Evolutionary conservation across 208 protist species (phyloP).

Genomic region (Leishmania lainsoni): DNA sequence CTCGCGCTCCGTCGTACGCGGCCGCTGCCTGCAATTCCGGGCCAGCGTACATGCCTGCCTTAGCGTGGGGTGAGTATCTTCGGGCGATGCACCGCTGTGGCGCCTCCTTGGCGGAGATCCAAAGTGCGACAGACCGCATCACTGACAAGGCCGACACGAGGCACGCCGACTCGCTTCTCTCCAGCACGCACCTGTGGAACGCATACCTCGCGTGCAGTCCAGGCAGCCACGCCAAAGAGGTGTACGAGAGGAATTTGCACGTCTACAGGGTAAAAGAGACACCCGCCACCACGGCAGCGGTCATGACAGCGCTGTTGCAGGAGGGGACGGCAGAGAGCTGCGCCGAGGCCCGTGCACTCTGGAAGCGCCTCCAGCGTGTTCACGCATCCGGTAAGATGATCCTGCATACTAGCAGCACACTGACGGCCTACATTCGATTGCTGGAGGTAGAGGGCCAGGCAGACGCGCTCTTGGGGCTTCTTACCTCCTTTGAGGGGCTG

Average conservation of each 20-base stretch:
- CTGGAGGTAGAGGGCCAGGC: slow-evolving; percentile 28
- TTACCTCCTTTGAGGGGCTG: slow-evolving; percentile 45
- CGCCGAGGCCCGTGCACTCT: slow-evolving; percentile 38
- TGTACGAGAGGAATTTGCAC: slow-evolving; percentile 50
- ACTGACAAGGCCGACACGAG: slow-evolving; percentile 54
- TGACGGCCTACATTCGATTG: slow-evolving; percentile 30
- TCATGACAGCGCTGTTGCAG: slow-evolving; percentile 61
- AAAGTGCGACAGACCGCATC: slow-evolving; percentile 51
- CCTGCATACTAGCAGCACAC: slow-evolving; percentile 35
- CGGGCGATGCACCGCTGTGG: slow-evolving; percentile 58
- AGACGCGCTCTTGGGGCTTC: slow-evolving; percentile 19
- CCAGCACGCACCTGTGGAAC: slow-evolving; percentile 64
- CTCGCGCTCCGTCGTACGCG: not conserved
- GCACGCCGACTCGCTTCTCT: slow-evolving; percentile 45
- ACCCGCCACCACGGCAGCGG: slow-evolving; percentile 44
- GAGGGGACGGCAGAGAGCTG: slow-evolving; percentile 10
- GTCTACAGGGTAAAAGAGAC: slow-evolving; percentile 62
- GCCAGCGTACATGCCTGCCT: slow-evolving; percentile 51
- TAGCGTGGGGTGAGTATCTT: slow-evolving; percentile 74
- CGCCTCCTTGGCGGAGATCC: slow-evolving; percentile 44
- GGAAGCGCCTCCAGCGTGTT: slow-evolving; percentile 29
- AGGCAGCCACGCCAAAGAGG: slow-evolving; percentile 50
- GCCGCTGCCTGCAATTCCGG: slow-evolving; percentile 4
- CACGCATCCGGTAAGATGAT: slow-evolving; percentile 19
- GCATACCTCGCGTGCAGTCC: slow-evolving; percentile 61